These are phyloP conservation scores for Cyberlindnera maritima DNA, from an alignment of 805 yeast genomes.

Conservation along the genomic window DNA sequence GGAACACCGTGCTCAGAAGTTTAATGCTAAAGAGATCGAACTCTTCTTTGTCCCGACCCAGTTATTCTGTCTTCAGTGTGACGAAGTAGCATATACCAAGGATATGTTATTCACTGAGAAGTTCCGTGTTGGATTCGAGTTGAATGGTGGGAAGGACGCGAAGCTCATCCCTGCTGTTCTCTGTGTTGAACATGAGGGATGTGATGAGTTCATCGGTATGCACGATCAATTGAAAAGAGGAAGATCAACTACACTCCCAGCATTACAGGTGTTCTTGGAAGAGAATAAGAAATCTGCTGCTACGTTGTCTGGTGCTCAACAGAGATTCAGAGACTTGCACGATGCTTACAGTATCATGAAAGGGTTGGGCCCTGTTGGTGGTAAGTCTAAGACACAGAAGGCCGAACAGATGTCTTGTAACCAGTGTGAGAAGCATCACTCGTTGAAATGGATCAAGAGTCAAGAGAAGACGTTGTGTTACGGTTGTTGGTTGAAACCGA, in stretches of 20 bases:
- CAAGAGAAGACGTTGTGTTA: conserved; percentile 12
- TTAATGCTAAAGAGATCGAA: too few relatives aligned
- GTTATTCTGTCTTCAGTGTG: conserved; percentile 50
- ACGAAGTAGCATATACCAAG: conserved; percentile 43
- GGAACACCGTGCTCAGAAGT: conserved; percentile 25
- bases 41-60: conserved; percentile 14
- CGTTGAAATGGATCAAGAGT: conserved; percentile 18
- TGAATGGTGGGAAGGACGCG: conserved; percentile 29
- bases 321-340: conserved; percentile 38
- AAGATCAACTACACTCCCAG: conserved; percentile 15
- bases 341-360: conserved; percentile 5
- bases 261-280: conserved; percentile 22
- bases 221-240: conserved; percentile 17
- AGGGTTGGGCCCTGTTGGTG: background rate
- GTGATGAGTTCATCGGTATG: conserved; percentile 26
- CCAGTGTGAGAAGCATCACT: conserved; percentile 4
- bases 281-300: conserved; percentile 16
- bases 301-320: conserved; percentile 34
- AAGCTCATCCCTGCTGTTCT: conserved; percentile 41
- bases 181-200: conserved; percentile 39
- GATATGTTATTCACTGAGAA: conserved; percentile 37
- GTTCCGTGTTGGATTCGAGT: conserved; percentile 51
- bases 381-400: background rate
- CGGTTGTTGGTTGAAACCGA: conserved; percentile 7
- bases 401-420: background rate